Evolutionary conservation across 2,329 filamentous ascomycete species (phyloP), one percentile per base, ranked within the genome.

Genomic region (Diaporthe vexans): DNA sequence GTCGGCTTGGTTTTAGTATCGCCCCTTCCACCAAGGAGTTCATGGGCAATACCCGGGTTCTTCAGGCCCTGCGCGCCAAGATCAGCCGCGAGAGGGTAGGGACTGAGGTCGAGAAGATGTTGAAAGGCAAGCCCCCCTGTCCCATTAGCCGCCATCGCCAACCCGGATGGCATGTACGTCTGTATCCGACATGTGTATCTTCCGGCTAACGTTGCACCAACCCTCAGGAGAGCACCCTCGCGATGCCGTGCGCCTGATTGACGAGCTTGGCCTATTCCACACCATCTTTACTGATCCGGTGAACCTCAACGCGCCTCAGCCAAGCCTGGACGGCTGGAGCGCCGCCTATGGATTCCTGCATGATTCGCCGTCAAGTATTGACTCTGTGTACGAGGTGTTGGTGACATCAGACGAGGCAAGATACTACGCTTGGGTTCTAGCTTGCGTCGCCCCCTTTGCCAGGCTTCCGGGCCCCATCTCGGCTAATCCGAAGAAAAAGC

Each of bases 31-130:
- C 93, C 0, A 90, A 93, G 79, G 81, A 86, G 56, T 92, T 91
- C 33, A 99, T 99, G 96, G 89, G 88, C 17, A 89, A 97, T 77
- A 81, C 85, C n/a, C 88, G 89, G n/a, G 97, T 99, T 65, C 89
- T 95, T 74, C 86, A 92, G 15, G 94, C 94, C 4, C 85, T 99
- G n/a, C 91, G 89, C 67, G 83, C 93, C 40, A 99, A 99, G 82
- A 98, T 99, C 78, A 98, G 94, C 79, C 91, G 95, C 72, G 97
- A 99, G 83, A 89, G 97, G 73, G 92, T 99, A 1, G 94, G 95
- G 0, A 89, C 93, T 5, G 97, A 99, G 81, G 79, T 98, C 4
- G 94, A 96, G 80, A 98, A 98, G 87, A 97, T 97, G 92, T 86
- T 98, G 24, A 93, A 91, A 83, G 93, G 94, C 89, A 81, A 74